Evolutionary conservation across 2,329 filamentous ascomycete genomes (phyloP).

Genomic region (Thielaviopsis musarum): DNA sequence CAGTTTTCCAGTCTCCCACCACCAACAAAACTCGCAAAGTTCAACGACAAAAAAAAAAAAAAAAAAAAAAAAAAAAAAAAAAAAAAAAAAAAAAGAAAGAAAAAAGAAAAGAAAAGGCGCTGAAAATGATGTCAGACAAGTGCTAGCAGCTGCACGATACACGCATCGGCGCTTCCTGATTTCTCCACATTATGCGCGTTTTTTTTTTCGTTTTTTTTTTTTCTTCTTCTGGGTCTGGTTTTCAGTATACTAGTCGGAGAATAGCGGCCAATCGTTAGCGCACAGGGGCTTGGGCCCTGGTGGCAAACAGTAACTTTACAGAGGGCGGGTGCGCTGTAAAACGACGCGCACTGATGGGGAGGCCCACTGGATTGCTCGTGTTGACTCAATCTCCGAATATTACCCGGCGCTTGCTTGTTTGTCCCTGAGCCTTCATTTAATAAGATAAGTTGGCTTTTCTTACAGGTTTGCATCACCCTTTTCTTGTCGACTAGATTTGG

Average conservation of each 20-base stretch:
- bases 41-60: too few relatives aligned
- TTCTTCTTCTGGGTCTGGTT: background rate
- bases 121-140: background rate
- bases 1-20: background rate
- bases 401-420: slow-evolving; percentile 7
- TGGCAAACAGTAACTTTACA: background rate
- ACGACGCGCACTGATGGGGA: background rate
- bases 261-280: background rate
- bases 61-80: too few relatives aligned
- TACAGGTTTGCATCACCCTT: background rate
- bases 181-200: background rate
- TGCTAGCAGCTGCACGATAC: background rate
- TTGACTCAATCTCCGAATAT: slow-evolving; percentile 5
- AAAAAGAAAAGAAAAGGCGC: too few relatives aligned
- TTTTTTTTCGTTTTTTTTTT: background rate
- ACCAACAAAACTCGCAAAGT: too few relatives aligned
- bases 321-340: background rate
- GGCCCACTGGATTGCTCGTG: too few relatives aligned
- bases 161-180: background rate
- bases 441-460: background rate
- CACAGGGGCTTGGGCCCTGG: background rate
- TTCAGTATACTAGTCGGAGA: background rate
- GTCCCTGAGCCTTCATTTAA: background rate
- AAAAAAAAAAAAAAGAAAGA: too few relatives aligned
- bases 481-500: background rate